Conservation (phyloP, 2,329 filamentous ascomycete genomes). For the Hypocreales sp. region DNA sequence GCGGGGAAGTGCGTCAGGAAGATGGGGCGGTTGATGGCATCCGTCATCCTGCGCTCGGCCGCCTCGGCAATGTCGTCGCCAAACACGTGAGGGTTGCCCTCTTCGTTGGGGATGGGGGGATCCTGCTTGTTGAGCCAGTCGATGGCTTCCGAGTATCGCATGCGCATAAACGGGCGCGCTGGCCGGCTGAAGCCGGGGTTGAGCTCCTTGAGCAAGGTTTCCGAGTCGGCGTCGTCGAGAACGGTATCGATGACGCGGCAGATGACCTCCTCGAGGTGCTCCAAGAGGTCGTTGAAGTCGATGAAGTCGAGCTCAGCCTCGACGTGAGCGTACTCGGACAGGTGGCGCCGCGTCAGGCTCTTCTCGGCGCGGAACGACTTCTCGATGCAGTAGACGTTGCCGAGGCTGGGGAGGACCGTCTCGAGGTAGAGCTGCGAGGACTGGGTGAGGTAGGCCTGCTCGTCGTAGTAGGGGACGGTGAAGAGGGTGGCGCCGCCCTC, state of each 20-base stretch:
- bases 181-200: slow-evolving; percentile 84
- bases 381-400: slow-evolving; percentile 94
- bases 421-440: slow-evolving; percentile 96
- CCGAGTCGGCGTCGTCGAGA: slow-evolving; percentile 57
- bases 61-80: slow-evolving; percentile 98
- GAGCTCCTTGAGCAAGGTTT: slow-evolving; percentile 62
- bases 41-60: slow-evolving; percentile 92
- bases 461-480: slow-evolving; percentile 75
- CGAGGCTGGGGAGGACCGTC: slow-evolving; percentile 78
- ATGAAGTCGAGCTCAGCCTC: slow-evolving; percentile 97
- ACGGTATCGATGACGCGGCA: slow-evolving; percentile 71
- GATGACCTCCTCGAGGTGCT: slow-evolving; percentile 74
- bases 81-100: slow-evolving; percentile 77
- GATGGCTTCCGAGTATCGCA: slow-evolving; percentile 90
- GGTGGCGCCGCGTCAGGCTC: slow-evolving; percentile 80
- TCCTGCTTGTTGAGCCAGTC: slow-evolving; percentile 83
- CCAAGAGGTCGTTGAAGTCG: slow-evolving; percentile 74
- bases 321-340: slow-evolving; percentile 93
- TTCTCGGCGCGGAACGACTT: slow-evolving; percentile 99
- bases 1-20: slow-evolving; percentile 94
- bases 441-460: slow-evolving; percentile 87
- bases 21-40: slow-evolving; percentile 88
- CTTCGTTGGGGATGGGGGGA: slow-evolving; percentile 64
- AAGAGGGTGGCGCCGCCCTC: slow-evolving; percentile 89
- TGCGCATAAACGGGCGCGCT: slow-evolving; percentile 75